Evolutionary conservation across 441 rosid species (phyloP).

Genomic region (Pelargonium australe): DNA sequence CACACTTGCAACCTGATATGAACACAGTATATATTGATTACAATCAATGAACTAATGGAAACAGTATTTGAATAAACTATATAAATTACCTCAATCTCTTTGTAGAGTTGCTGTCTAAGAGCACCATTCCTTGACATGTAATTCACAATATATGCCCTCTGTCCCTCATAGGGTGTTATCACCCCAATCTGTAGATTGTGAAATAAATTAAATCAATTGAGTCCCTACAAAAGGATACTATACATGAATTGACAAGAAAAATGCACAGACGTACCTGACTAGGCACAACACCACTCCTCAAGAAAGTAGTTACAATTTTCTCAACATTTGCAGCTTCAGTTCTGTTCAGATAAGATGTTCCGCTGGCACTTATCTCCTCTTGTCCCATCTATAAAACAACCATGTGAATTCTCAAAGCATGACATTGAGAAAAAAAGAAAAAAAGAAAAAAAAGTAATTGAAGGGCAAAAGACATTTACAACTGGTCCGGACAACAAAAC

Average conservation of each 20-base stretch:
- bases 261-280: slow-evolving; percentile 50
- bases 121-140: slow-evolving; percentile 98
- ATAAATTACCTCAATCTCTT: slow-evolving; percentile 87
- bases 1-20: slow-evolving; percentile 89
- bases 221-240: not conserved
- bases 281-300: slow-evolving; percentile 96
- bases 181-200: slow-evolving; percentile 72
- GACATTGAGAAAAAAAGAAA: slow-evolving; percentile 1
- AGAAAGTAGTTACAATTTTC: slow-evolving; percentile 94
- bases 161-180: slow-evolving; percentile 98
- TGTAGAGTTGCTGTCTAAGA: slow-evolving; percentile 94
- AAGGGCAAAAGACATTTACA: not conserved
- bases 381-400: slow-evolving; percentile 81
- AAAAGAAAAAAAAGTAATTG: slow-evolving; percentile 3
- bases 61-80: slow-evolving; percentile 8
- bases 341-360: slow-evolving; percentile 96
- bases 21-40: slow-evolving; percentile 19
- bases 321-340: slow-evolving; percentile 99
- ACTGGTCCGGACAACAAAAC: not conserved
- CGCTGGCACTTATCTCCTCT: slow-evolving; percentile 99
- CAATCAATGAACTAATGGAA: slow-evolving; percentile 12
- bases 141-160: slow-evolving; percentile 95
- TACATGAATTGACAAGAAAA: slow-evolving; percentile 10
- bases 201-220: not conserved
- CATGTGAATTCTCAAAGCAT: slow-evolving; percentile 21